Evolutionary conservation across 2,329 filamentous ascomycete genomes (phyloP), one percentile per base, ranked within the genome.

Genomic region (Pezicula neosporulosa): DNA sequence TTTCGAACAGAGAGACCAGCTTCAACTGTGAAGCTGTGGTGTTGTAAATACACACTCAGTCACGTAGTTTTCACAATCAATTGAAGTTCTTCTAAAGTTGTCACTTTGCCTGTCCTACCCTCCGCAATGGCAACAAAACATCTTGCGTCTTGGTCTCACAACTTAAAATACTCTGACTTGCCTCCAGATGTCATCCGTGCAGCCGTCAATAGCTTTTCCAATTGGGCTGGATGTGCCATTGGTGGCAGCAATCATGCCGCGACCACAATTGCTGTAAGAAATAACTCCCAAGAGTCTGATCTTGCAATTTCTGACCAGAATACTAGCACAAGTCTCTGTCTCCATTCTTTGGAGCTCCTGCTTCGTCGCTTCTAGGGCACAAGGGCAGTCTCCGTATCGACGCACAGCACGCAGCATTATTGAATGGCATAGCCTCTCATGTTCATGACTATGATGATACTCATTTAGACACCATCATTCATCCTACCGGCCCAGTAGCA

Each of bases 381-480:
- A 65, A 66, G 33, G 63, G 61, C 16, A 60, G 58, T 3, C 51
- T 57, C 24, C 27, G 30, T 9, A 48, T 55, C 5, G 75, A 80
- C 55, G 70, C 76, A 2, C 73, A 76, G 56, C 68, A 76, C 50
- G 77, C 77, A 1, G 76, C 77, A 0, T 63, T 81, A 6, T 58
- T 82, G 44, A 80, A 81, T 53, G 78, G 78, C 24, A 78, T 81
- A 41, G 74, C 77, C 12, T 77, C 74, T 28, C 77, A 81, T 53
- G 75, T 80, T 3, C 74, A 81, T 51, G 77, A 81, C 58, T 82
- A 80, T 60, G 78, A 82, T 54, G 77, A 81, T 59, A 81, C 77
- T 1, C 77, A 81, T 56, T 67, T 80, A 1, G 75, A 77, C 44
- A 80, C 75, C 5, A 77, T 81, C 55, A 81, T 81, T 42, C 78